Base-by-base conservation (phyloP, 164 flowering plant species). In the Nelumbo lutea region DNA sequence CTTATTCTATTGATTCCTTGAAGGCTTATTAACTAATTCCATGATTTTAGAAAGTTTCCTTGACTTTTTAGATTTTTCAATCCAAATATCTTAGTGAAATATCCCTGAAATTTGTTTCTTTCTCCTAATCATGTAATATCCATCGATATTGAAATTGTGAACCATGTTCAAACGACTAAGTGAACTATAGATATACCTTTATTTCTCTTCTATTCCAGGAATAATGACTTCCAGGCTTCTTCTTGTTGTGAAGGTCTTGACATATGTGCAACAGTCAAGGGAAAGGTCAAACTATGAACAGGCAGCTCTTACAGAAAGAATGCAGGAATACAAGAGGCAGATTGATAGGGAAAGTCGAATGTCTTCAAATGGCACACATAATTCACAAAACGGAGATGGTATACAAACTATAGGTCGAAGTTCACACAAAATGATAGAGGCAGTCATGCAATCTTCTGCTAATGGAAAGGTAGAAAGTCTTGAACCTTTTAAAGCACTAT, bases 231-330 rank as follows among this genome's bases (percentile, higher is more conserved):
- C 47, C 48, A 9, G 5, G 42, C 48, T 27, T 27, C 44, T 57
- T 39, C 27, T 27, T 69, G 5, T 72, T 72, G 59, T 67, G 62
- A 79, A 88, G 93, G 88, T 88, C 44, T 78, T 85, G 79, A 81
- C 89, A 67, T 86, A 84, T 78, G 87, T 89, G 41, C 87, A 85
- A 55, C 88, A 88, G 50, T 89, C 94, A 56, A 82, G 89, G 80
- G 94, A 89, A 75, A 83, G 94, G 79, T 84, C 94, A 47, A 89
- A 89, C 68, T 87, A 89, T 77, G 94, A 89, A 75, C 87, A 86
- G 77, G 91, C 94, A 66, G 87, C 91, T 72, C 87, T 89, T 62
- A 87, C 75, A 62, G 94, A 89, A 72, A 84, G 83, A 78, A 89
- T 89, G 94, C 91, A 89, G 68, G 91, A 87, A 61, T 89, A 81